A percentile compares a stretch with the other conserved stretches of the same genome.
phyloP scores from a whole-genome alignment of 768 basidiomycete genomes.

The Flagelloscypha sp. region DNA sequence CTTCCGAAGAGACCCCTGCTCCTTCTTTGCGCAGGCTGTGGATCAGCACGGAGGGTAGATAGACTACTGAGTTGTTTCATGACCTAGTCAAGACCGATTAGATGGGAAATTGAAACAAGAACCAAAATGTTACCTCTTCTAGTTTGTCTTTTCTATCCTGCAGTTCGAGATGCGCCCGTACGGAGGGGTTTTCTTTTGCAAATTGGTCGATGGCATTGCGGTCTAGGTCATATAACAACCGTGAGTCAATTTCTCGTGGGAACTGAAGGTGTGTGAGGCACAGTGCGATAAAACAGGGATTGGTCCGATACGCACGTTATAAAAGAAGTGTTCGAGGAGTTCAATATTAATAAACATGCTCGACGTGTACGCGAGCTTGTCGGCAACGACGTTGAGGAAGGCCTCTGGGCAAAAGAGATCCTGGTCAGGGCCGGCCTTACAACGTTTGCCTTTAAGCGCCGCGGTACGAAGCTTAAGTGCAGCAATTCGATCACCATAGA shows the following conservation, averaged over 20 bases:
- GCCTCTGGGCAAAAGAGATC: conserved; percentile 93
- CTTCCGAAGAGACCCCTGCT: conserved; percentile 73
- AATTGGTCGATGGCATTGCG: conserved; percentile 84
- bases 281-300: conserved; percentile 1
- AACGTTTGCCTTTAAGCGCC: conserved; percentile 84
- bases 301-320: conserved; percentile 53
- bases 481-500: conserved; percentile 73
- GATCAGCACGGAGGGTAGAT: conserved; percentile 79
- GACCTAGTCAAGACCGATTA: conserved; percentile 39
- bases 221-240: conserved; percentile 89
- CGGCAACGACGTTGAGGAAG: conserved; percentile 93
- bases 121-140: conserved; percentile 59
- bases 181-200: conserved; percentile 90
- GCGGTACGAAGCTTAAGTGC: conserved; percentile 81
- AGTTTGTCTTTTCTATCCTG: conserved; percentile 97
- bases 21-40: conserved; percentile 63
- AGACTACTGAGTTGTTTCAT: conserved; percentile 94
- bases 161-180: conserved; percentile 81
- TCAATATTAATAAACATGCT: conserved; percentile 99
- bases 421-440: conserved; percentile 78
- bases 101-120: not conserved
- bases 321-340: conserved; percentile 96
- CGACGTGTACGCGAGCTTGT: conserved; percentile 92
- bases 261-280: conserved; percentile 46
- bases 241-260: conserved; percentile 94